Conservation (phyloP, 768 basidiomycete genomes). For the Mycena rebaudengoi region DNA sequence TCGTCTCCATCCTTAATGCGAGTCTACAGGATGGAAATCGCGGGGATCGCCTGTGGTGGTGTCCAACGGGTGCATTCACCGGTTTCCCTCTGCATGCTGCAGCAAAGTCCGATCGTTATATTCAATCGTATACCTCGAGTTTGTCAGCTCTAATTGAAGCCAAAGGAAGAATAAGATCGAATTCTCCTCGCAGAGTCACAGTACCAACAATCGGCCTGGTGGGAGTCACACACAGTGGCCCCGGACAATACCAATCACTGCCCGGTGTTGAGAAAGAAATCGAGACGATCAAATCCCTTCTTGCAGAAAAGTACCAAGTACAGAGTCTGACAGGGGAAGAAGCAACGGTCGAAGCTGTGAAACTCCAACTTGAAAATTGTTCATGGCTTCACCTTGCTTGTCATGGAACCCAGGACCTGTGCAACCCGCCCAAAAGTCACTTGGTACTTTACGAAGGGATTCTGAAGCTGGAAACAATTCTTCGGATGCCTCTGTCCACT, state of each 20-base stretch:
- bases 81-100: conserved; percentile 25
- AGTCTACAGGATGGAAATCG: conserved; percentile 10
- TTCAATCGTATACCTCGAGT: conserved; percentile 23
- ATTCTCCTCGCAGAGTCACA: neutral
- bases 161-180: neutral
- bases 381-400: neutral
- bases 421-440: neutral
- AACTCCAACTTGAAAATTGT: neutral
- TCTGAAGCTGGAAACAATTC: neutral
- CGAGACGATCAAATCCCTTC: neutral
- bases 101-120: neutral
- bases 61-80: conserved; percentile 21
- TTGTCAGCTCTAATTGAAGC: conserved; percentile 1
- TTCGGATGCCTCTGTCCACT: neutral
- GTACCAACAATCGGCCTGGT: neutral
- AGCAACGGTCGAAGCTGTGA: neutral
- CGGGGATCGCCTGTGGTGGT: conserved; percentile 28
- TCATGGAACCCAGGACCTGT: neutral
- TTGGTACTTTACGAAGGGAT: neutral
- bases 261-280: neutral
- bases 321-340: neutral
- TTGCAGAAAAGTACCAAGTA: neutral
- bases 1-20: neutral
- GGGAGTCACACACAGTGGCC: neutral
- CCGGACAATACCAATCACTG: neutral